Percentiles rank a stretch among this genome's conserved stretches.
Evolutionary conservation across 805 yeast species (phyloP).

Genomic region (Monosporozyma yasuniensis): DNA sequence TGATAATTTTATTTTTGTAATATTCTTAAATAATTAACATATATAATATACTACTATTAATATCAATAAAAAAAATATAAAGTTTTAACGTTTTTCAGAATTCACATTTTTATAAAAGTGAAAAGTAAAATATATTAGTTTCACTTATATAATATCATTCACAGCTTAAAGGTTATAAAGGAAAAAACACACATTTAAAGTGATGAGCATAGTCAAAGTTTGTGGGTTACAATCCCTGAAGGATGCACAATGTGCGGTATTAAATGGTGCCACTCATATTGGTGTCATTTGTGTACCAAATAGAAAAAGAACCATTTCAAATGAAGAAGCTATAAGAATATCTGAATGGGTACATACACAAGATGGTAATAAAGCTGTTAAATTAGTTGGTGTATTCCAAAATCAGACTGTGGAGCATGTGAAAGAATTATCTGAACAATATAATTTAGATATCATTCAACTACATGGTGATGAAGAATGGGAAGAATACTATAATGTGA

Average conservation of each 20-base stretch:
- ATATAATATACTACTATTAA: neutral
- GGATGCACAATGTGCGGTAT: slow-evolving; percentile 65
- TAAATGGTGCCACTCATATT: slow-evolving; percentile 61
- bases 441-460: slow-evolving; percentile 70
- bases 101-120: neutral
- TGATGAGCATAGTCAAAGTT: slow-evolving; percentile 41
- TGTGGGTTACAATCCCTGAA: slow-evolving; percentile 70
- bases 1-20: neutral
- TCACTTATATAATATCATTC: neutral
- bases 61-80: neutral
- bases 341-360: slow-evolving; percentile 32
- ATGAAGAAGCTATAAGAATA: slow-evolving; percentile 39
- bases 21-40: neutral
- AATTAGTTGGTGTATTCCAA: slow-evolving; percentile 81
- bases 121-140: neutral
- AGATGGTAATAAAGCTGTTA: slow-evolving; percentile 44
- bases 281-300: slow-evolving; percentile 87
- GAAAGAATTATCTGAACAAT: slow-evolving; percentile 29
- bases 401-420: slow-evolving; percentile 70
- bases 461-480: slow-evolving; percentile 62
- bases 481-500: slow-evolving; percentile 34
- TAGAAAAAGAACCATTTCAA: slow-evolving; percentile 58
- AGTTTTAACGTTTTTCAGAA: neutral
- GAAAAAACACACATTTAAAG: neutral
- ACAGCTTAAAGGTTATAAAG: neutral